Percentiles rank a stretch among this genome's conserved stretches.
These are phyloP conservation scores for Ophiocordyceps australis DNA, from an alignment of 2,329 filamentous ascomycete species.

Conservation along the genomic window DNA sequence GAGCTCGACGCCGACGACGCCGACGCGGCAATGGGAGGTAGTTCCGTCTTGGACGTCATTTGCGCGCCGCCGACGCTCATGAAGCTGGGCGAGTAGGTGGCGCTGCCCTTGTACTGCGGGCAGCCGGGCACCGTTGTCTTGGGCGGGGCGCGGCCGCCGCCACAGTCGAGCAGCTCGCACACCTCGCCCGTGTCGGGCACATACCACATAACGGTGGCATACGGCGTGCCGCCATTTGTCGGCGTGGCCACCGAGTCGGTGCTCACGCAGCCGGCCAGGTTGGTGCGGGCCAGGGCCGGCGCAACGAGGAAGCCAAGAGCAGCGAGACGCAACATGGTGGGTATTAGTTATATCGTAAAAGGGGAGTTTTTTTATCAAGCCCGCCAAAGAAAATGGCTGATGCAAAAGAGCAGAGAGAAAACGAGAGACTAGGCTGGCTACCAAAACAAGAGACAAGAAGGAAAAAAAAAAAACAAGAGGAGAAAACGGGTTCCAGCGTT, in stretches of 20 bases:
- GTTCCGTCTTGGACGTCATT: conserved; percentile 1
- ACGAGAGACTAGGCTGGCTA: too few relatives aligned
- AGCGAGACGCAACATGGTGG: too few relatives aligned
- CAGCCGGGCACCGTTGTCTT: conserved; percentile 47
- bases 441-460: too few relatives aligned
- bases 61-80: conserved; percentile 13
- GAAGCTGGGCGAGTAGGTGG: conserved; percentile 31
- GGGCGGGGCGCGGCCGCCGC: conserved; percentile 45
- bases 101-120: conserved; percentile 32
- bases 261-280: conserved; percentile 25
- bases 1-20: background rate
- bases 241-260: conserved; percentile 13
- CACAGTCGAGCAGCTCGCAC: conserved; percentile 47
- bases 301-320: conserved; percentile 7
- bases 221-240: conserved; percentile 11
- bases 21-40: conserved; percentile 1
- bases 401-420: too few relatives aligned
- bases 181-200: conserved; percentile 45
- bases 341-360: background rate
- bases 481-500: too few relatives aligned
- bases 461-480: too few relatives aligned
- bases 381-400: too few relatives aligned
- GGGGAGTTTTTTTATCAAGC: too few relatives aligned
- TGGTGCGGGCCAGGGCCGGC: conserved; percentile 21
- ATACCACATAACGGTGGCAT: conserved; percentile 35